These are phyloP conservation scores for Claviceps spartinae DNA, from an alignment of 2,329 filamentous ascomycete species.

Conservation along the genomic window DNA sequence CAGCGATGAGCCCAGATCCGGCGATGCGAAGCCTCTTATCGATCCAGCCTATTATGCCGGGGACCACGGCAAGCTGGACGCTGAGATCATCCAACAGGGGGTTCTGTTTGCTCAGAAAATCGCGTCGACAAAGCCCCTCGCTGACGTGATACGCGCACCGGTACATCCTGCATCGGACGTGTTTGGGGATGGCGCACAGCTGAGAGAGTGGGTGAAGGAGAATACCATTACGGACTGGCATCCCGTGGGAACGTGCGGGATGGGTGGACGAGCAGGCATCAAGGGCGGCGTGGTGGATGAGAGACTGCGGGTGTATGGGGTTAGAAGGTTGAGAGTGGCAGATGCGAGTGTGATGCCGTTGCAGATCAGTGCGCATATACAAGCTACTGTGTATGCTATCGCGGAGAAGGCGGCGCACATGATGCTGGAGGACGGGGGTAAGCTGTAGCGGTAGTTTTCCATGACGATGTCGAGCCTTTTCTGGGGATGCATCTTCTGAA, in stretches of 20 bases:
- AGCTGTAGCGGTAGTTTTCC: background rate
- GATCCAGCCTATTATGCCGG: slow-evolving; percentile 29
- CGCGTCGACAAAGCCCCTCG: slow-evolving; percentile 21
- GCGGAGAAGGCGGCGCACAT: slow-evolving; percentile 19
- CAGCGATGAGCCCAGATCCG: slow-evolving; percentile 3
- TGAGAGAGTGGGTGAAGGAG: slow-evolving; percentile 15
- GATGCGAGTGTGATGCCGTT: slow-evolving; percentile 16
- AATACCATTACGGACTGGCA: slow-evolving; percentile 24
- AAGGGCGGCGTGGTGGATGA: slow-evolving; percentile 17
- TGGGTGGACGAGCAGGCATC: slow-evolving; percentile 18
- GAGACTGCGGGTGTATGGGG: slow-evolving; percentile 13
- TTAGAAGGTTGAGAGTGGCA: slow-evolving; percentile 11
- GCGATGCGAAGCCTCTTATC: slow-evolving; percentile 21
- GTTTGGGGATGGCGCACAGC: slow-evolving; percentile 6
- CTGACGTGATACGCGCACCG: slow-evolving; percentile 21
- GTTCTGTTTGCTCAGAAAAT: slow-evolving; percentile 27
- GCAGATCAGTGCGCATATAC: slow-evolving; percentile 14
- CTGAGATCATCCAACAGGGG: slow-evolving; percentile 28
- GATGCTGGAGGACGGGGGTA: slow-evolving; percentile 13
- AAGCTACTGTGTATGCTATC: slow-evolving; percentile 19
- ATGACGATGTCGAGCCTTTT: too few relatives aligned
- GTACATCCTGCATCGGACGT: slow-evolving; percentile 12
- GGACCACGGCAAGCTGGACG: slow-evolving; percentile 25
- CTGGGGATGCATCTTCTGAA: too few relatives aligned
- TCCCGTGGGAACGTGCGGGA: slow-evolving; percentile 23